These are phyloP conservation scores for Yamadazyma songkhlaensis DNA, from an alignment of 1,139 yeast species.

Conservation along the genomic window DNA sequence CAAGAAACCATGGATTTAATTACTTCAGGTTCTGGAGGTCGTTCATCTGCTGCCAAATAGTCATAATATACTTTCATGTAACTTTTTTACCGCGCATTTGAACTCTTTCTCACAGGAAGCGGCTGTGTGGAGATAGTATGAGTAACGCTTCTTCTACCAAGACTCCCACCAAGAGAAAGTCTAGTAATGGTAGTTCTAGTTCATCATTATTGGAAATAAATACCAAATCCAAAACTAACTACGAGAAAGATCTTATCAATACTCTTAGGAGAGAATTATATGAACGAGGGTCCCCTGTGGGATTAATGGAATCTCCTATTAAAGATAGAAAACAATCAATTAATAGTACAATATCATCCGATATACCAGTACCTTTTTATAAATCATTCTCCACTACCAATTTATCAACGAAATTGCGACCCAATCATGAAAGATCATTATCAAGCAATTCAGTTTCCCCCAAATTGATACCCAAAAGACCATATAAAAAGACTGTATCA, in stretches of 20 bases:
- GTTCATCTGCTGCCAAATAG: conserved; percentile 57
- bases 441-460: conserved; percentile 5
- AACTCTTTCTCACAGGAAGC: neutral
- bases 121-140: neutral
- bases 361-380: conserved; percentile 2
- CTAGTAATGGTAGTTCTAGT: neutral
- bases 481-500: conserved; percentile 1
- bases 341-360: conserved; percentile 3
- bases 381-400: conserved; percentile 5
- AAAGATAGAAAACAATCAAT: conserved; percentile 5
- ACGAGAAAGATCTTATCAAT: conserved; percentile 5
- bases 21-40: conserved; percentile 85
- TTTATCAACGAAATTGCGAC: conserved; percentile 1
- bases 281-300: conserved; percentile 6
- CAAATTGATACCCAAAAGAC: conserved; percentile 1
- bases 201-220: conserved; percentile 3
- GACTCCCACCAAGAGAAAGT: conserved; percentile 1
- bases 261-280: conserved; percentile 5
- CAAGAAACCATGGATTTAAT: conserved; percentile 63
- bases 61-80: neutral
- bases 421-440: conserved; percentile 4
- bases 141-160: neutral
- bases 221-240: neutral
- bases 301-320: conserved; percentile 6
- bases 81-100: neutral